Conservation (phyloP, 768 basidiomycete genomes). For the Rhizopogon rudus region DNA sequence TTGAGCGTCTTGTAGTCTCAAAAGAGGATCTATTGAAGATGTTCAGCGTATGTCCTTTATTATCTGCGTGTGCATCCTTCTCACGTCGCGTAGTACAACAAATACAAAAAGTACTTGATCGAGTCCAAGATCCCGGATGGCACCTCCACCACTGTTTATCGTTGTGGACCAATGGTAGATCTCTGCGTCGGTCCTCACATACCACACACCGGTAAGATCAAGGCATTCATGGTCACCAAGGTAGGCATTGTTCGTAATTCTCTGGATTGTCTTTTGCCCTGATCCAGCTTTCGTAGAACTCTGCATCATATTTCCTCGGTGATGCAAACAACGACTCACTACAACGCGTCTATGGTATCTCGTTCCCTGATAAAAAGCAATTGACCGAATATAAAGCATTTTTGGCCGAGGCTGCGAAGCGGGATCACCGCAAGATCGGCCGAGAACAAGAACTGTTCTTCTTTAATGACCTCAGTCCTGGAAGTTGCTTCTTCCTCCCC, state of each 20-base stretch:
- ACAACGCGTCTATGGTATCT: constrained; percentile 96
- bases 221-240: constrained; percentile 96
- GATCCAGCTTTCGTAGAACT: constrained; percentile 53
- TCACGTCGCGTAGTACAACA: constrained; percentile 75
- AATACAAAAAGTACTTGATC: constrained; percentile 95
- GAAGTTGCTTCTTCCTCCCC: constrained; percentile 94
- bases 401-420: constrained; percentile 95
- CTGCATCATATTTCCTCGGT: constrained; percentile 96
- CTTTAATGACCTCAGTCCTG: constrained; percentile 96
- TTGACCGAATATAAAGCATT: constrained; percentile 92
- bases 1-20: constrained; percentile 88
- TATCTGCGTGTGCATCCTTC: not conserved
- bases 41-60: constrained; percentile 68
- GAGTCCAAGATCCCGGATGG: constrained; percentile 95
- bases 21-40: constrained; percentile 96
- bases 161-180: constrained; percentile 98
- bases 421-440: constrained; percentile 95
- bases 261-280: constrained; percentile 2
- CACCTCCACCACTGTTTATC: constrained; percentile 94
- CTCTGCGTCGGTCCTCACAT: constrained; percentile 97
- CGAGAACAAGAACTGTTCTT: constrained; percentile 99
- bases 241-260: constrained; percentile 30
- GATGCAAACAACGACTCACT: constrained; percentile 90
- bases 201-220: constrained; percentile 96
- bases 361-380: constrained; percentile 97